These are phyloP conservation scores for Nelumbo lutea DNA, from an alignment of 164 flowering plant genomes.

Conservation along the genomic window DNA sequence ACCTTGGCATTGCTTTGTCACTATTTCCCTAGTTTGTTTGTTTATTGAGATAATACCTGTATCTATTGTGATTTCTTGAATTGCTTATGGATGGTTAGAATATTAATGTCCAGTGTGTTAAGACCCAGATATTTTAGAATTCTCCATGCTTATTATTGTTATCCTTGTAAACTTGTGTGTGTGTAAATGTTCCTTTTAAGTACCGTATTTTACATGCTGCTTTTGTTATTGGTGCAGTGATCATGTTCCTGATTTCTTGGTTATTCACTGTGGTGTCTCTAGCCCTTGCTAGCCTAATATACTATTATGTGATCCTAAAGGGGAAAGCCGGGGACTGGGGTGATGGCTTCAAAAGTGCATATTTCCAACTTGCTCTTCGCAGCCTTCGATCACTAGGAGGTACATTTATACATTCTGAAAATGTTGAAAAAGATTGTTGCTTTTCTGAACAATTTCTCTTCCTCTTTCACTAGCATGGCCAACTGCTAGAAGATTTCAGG, in stretches of 20 bases:
- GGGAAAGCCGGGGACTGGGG: slow-evolving; percentile 99
- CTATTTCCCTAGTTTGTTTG: too few relatives aligned
- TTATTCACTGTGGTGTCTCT: slow-evolving; percentile 89
- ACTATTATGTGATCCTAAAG: slow-evolving; percentile 89
- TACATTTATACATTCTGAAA: slow-evolving; percentile 16
- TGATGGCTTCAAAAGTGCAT: slow-evolving; percentile 99
- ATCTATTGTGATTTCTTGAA: too few relatives aligned
- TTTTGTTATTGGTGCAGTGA: slow-evolving; percentile 62
- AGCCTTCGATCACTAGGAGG: slow-evolving; percentile 99
- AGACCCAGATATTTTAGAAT: not conserved
- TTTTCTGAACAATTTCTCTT: too few relatives aligned
- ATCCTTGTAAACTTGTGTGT: not conserved
- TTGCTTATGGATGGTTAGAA: too few relatives aligned
- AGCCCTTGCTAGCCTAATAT: slow-evolving; percentile 92
- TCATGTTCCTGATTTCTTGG: slow-evolving; percentile 99
- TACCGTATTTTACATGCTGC: not conserved
- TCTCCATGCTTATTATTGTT: not conserved
- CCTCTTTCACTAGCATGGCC: too few relatives aligned
- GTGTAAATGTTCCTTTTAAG: not conserved
- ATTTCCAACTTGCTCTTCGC: slow-evolving; percentile 97
- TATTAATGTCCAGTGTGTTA: too few relatives aligned
- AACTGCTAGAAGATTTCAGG: too few relatives aligned
- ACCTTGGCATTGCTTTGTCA: too few relatives aligned
- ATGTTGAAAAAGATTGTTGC: not conserved
- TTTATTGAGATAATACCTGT: too few relatives aligned